Percentiles rank a stretch among this genome's conserved stretches.
phyloP scores from a whole-genome alignment of 2,329 filamentous ascomycete species.

The Cordyceps fumosorosea region DNA sequence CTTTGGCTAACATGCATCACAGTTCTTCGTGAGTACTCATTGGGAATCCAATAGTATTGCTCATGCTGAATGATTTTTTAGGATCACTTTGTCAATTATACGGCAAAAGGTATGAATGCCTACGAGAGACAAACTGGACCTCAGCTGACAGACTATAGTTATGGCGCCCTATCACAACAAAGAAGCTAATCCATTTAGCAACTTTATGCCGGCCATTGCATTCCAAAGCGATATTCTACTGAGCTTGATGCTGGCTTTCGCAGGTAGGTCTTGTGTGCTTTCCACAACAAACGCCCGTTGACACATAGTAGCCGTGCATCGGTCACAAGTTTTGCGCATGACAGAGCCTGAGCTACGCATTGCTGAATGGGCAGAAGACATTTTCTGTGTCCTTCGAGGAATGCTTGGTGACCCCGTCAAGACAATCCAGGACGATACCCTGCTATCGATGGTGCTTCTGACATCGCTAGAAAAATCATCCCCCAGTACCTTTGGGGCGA shows the following conservation, averaged over 20 bases:
- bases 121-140: slow-evolving; percentile 16
- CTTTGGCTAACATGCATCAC: slow-evolving; percentile 17
- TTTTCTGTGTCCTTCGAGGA: slow-evolving; percentile 65
- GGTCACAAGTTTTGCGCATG: slow-evolving; percentile 66
- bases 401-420: slow-evolving; percentile 51
- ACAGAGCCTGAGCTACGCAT: slow-evolving; percentile 71
- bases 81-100: slow-evolving; percentile 70
- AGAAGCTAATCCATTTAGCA: slow-evolving; percentile 47
- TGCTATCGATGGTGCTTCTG: slow-evolving; percentile 80
- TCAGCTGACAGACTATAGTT: slow-evolving; percentile 32
- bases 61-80: slow-evolving; percentile 18
- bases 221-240: slow-evolving; percentile 64
- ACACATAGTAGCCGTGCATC: slow-evolving; percentile 58
- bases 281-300: background rate
- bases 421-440: slow-evolving; percentile 58
- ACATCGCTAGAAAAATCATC: slow-evolving; percentile 78
- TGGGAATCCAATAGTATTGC: background rate
- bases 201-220: slow-evolving; percentile 53
- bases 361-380: slow-evolving; percentile 71
- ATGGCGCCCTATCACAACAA: slow-evolving; percentile 45
- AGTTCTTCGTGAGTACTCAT: slow-evolving; percentile 41
- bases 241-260: slow-evolving; percentile 72
- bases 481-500: slow-evolving; percentile 72
- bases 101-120: slow-evolving; percentile 58
- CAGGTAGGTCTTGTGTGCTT: slow-evolving; percentile 29